Base-by-base conservation (phyloP, 345 rosid genomes). In the Diplotaxis tenuifolia region DNA sequence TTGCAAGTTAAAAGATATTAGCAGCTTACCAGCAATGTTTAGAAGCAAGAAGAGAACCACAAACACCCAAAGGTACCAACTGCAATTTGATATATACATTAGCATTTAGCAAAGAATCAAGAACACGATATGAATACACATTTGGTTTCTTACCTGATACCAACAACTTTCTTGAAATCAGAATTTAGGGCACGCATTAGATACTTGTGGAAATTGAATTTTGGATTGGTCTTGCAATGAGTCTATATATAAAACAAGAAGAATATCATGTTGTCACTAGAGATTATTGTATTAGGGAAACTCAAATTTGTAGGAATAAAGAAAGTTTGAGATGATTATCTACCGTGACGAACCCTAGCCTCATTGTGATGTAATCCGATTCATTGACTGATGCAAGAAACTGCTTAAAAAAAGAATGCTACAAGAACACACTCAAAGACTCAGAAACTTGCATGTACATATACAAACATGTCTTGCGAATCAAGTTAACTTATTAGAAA, bases 1-100 rank as follows among this genome's bases (percentile, higher is more conserved):
- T n/a, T n/a, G n/a, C 59, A 60, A 42, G 34, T 49, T 52, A 6
- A 72, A 65, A 61, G 25, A 28, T 60, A 3, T 57, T 2, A 18
- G 18, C 84, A 31, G 22, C 45, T 82, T 71, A 93, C 93, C 83
- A 10, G 78, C 54, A 29, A 91, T 73, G 81, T 93, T 89, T 66
- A 91, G 80, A 84, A 90, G 78, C 83, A 93, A 74, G 83, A 93
- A 93, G 67, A 87, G 15, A 62, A 83, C 88, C 72, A 90, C 90
- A 45, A 90, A 90, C 49, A 89, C 49, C 98, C 98, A 93, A 45
- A 93, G 97, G 53, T 87, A 93, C 97, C 98, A 93, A 74, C 98
- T 93, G 91, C 80, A 82, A 29, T 19, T 49, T 67, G 25, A 65
- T 67, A 57, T 10, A 25, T 1, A 65, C 53, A 40, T 76, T 47